Evolutionary conservation across 495 filamentous ascomycete species (phyloP).

Genomic region (Hyaloscypha variabilis): DNA sequence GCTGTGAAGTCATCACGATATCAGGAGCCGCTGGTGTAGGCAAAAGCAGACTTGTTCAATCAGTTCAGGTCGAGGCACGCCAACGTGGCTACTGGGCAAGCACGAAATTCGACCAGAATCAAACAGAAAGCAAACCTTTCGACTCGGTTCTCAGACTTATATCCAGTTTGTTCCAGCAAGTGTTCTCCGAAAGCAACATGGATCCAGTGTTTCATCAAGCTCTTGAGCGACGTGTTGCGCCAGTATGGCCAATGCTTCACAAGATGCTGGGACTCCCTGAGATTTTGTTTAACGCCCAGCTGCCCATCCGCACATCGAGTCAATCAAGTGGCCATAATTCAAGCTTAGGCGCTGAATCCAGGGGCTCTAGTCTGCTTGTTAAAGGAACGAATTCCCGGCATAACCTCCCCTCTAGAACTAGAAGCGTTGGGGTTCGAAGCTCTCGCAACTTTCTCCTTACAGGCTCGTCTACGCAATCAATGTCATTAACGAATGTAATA

Average conservation of each 20-base stretch:
- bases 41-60: constrained; percentile 81
- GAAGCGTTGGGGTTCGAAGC: constrained; percentile 41
- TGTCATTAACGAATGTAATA: constrained; percentile 79
- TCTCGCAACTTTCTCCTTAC: constrained; percentile 71
- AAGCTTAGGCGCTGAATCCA: constrained; percentile 15
- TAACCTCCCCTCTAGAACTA: constrained; percentile 14
- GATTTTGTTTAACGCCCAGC: constrained; percentile 53
- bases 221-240: constrained; percentile 69
- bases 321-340: constrained; percentile 24
- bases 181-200: constrained; percentile 86
- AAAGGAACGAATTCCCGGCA: constrained; percentile 10
- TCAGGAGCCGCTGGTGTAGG: constrained; percentile 76
- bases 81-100: constrained; percentile 72
- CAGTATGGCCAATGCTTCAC: constrained; percentile 78
- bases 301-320: neutral
- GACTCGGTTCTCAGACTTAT: constrained; percentile 78
- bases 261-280: constrained; percentile 77
- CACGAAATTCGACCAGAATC: constrained; percentile 80
- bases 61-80: constrained; percentile 73
- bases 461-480: constrained; percentile 71
- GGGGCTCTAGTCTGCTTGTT: constrained; percentile 9
- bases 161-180: constrained; percentile 82
- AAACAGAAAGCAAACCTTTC: constrained; percentile 74
- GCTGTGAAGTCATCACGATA: constrained; percentile 78
- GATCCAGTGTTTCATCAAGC: constrained; percentile 78